Conservation (phyloP, 2,329 filamentous ascomycete genomes). For the Ophiosphaerella herpotricha region DNA sequence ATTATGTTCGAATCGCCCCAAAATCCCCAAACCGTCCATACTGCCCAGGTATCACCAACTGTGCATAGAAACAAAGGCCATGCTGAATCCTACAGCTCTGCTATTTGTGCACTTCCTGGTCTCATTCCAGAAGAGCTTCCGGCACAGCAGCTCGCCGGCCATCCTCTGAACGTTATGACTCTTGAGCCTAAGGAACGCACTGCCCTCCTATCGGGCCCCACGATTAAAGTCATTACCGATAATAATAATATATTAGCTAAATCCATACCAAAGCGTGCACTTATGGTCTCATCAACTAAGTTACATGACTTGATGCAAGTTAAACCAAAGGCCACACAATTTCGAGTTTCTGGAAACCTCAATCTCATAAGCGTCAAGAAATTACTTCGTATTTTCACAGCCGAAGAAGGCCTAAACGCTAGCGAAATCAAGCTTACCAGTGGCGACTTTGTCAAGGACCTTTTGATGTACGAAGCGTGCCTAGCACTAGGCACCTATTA, state of each 20-base stretch:
- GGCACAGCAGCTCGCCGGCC: background rate
- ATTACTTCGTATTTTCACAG: conserved; percentile 4
- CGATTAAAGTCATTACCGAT: conserved; percentile 1
- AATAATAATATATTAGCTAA: background rate
- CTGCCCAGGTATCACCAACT: too few relatives aligned
- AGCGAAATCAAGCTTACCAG: background rate
- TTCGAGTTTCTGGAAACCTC: conserved; percentile 1
- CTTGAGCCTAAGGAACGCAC: background rate
- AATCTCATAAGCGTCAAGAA: background rate
- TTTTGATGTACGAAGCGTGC: conserved; percentile 7
- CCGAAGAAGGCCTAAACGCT: background rate
- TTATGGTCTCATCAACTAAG: conserved; percentile 2
- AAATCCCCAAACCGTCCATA: too few relatives aligned
- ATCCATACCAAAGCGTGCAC: background rate
- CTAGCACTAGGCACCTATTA: conserved; percentile 4
- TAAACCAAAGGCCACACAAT: background rate
- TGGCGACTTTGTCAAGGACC: background rate
- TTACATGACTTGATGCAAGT: conserved; percentile 1
- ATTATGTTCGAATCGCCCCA: too few relatives aligned
- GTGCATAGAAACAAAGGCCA: too few relatives aligned
- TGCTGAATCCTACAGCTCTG: too few relatives aligned
- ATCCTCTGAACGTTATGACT: background rate
- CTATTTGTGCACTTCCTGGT: too few relatives aligned
- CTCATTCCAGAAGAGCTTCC: too few relatives aligned
- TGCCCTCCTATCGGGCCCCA: background rate